Evolutionary conservation across 805 yeast genomes (phyloP), one percentile per base, ranked within the genome.

Genomic region (Vanderwaltozyma verrucispora): DNA sequence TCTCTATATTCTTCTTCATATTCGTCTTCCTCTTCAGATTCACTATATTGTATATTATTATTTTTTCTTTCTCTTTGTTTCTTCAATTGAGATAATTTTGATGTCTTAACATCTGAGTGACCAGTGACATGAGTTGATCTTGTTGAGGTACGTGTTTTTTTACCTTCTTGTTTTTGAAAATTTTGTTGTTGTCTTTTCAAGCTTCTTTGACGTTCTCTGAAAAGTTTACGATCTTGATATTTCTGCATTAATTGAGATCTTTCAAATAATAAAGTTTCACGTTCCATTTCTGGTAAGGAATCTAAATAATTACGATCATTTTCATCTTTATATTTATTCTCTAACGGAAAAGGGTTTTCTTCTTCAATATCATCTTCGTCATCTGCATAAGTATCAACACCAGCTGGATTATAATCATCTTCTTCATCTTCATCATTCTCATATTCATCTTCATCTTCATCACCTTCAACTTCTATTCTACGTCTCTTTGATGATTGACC

Each of bases 191-290:
- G 58, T 33, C 49, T 50, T 39, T 51, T 49, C 28, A 55, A 45
- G 18, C 74, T 75, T 53, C 67, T 74, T 49, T 85, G 80, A 62
- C 97, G 80, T 55, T 85, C 80, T 21, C 83, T 86, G 51, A 94
- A 75, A 50, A 81, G 78, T 56, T 74, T 74, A 54, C 86, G 76
- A 63, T 92, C 97, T 42, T 83, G 78, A 62, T 69, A 88, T 47
- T 82, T 77, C 59, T 89, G 95, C 77, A 85, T 74, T 44, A 84
- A 94, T 62, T 87, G 96, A 8, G 85, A 75, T 61, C 99, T 84
- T 39, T 89, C 97, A 50, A 85, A 92, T 39, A 92, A 71, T 39
- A 87, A 75, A 49, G 82, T 79, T 65, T 92, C 98, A 53, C 97
- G 80, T 52, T 84, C 84, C 59, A 92, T 75, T 67, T 92, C 98